Conservation (phyloP, 169 alveolate genomes). For the Miamiensis avidus region DNA sequence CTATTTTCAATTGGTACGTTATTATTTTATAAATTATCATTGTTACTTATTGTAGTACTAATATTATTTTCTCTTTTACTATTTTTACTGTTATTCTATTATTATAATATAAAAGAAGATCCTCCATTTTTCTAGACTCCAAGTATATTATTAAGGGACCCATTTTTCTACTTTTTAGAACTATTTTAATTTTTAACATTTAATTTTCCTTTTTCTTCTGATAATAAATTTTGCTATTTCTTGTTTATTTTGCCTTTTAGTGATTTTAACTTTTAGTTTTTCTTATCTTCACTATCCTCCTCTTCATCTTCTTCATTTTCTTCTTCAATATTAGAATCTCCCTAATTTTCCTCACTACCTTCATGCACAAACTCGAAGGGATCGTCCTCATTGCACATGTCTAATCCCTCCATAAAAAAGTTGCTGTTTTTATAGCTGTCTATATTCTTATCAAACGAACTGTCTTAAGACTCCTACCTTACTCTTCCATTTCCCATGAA, state of each 20-base stretch:
- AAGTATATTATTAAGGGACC: neutral
- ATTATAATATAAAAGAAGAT: no score
- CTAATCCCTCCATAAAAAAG: neutral
- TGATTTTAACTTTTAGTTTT: neutral
- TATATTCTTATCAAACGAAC: neutral
- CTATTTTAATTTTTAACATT: neutral
- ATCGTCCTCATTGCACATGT: neutral
- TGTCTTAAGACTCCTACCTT: neutral
- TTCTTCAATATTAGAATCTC: neutral
- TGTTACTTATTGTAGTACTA: no score
- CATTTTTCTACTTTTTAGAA: no score
- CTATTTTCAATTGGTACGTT: no score
- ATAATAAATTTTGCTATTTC: no score
- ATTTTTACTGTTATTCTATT: no score
- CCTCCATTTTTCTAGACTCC: no score
- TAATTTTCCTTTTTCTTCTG: neutral
- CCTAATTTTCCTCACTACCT: neutral
- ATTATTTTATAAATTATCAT: no score
- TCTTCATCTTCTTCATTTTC: neutral
- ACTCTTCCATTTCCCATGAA: neutral
- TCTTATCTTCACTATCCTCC: neutral
- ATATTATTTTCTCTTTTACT: no score
- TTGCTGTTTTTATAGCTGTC: neutral
- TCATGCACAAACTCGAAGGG: neutral
- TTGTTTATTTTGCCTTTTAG: neutral